These are phyloP conservation scores for Didymella exigua DNA, from an alignment of 2,329 filamentous ascomycete genomes.

Conservation along the genomic window DNA sequence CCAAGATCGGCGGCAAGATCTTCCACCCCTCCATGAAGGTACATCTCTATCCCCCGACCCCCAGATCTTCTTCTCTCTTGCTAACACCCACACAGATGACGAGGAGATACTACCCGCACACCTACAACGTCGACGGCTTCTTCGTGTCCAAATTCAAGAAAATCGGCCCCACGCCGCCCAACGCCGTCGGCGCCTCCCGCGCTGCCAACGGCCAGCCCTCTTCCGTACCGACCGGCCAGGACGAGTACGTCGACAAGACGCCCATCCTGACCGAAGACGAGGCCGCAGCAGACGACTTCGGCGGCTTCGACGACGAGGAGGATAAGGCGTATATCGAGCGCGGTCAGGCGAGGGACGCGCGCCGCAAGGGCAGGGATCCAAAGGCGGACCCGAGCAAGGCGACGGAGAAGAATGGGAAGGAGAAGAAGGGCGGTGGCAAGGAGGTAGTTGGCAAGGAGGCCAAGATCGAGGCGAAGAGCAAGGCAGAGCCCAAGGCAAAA, in stretches of 20 bases:
- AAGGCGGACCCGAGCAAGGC: constrained; percentile 42
- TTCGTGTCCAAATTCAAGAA: constrained; percentile 98
- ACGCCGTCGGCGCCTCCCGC: constrained; percentile 51
- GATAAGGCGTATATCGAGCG: constrained; percentile 56
- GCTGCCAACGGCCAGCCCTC: constrained; percentile 40
- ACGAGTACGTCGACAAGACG: constrained; percentile 67
- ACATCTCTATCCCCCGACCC: constrained; percentile 51
- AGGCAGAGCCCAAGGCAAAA: constrained; percentile 19
- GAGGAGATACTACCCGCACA: constrained; percentile 45
- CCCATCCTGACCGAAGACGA: constrained; percentile 61
- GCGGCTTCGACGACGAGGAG: constrained; percentile 58
- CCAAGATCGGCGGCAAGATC: constrained; percentile 84
- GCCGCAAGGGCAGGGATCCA: constrained; percentile 56
- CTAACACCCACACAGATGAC: constrained; percentile 28
- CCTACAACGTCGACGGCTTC: constrained; percentile 81
- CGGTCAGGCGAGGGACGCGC: constrained; percentile 50
- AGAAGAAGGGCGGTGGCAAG: constrained; percentile 32
- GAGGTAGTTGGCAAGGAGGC: constrained; percentile 14
- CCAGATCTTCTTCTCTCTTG: background rate
- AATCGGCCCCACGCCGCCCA: constrained; percentile 74
- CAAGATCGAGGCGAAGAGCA: too few species aligned
- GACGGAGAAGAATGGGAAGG: constrained; percentile 22
- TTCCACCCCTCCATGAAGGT: constrained; percentile 86
- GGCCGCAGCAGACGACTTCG: constrained; percentile 52
- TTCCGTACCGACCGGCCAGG: constrained; percentile 52